A percentile compares a stretch with the other conserved stretches of the same genome.
phyloP scores from a whole-genome alignment of 768 basidiomycete genomes.

The Phylloporus rhodoxanthus region DNA sequence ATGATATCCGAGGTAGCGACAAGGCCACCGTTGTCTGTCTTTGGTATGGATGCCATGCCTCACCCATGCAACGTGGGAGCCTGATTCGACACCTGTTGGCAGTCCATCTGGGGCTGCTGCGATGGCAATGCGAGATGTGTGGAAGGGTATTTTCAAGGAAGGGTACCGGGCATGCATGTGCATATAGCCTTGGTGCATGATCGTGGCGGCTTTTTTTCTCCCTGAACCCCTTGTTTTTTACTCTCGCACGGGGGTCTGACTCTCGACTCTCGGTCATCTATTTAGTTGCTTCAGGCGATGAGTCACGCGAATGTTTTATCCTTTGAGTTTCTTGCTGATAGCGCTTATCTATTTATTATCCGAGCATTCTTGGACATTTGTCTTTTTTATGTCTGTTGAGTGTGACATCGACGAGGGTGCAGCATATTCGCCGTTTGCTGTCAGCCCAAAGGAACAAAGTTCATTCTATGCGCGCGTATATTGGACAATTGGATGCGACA shows the following conservation, averaged over 20 bases:
- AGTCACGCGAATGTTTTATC: background rate
- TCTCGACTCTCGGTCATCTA: background rate
- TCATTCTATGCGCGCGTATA: background rate
- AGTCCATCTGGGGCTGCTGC: conserved; percentile 14
- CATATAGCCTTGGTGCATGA: background rate
- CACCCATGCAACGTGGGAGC: conserved; percentile 20
- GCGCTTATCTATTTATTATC: background rate
- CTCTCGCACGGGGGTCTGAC: background rate
- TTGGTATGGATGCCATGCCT: conserved; percentile 11
- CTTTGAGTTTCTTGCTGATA: background rate
- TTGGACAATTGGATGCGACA: background rate
- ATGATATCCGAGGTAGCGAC: conserved; percentile 18
- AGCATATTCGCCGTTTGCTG: background rate
- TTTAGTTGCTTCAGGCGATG: background rate
- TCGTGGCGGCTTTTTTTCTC: background rate
- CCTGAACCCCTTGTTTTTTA: background rate
- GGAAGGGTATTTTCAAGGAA: conserved; percentile 15
- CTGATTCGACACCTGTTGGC: conserved; percentile 15
- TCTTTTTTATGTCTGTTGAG: background rate
- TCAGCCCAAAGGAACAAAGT: background rate
- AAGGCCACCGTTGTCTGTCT: conserved; percentile 6
- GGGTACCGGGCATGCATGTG: conserved; percentile 12
- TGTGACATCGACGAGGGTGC: background rate
- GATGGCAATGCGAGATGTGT: conserved; percentile 15
- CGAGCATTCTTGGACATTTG: background rate